Evolutionary conservation across 148 eudicot species (phyloP), one percentile per base, ranked within the genome.

Genomic region (Heliamphora exappendiculata): DNA sequence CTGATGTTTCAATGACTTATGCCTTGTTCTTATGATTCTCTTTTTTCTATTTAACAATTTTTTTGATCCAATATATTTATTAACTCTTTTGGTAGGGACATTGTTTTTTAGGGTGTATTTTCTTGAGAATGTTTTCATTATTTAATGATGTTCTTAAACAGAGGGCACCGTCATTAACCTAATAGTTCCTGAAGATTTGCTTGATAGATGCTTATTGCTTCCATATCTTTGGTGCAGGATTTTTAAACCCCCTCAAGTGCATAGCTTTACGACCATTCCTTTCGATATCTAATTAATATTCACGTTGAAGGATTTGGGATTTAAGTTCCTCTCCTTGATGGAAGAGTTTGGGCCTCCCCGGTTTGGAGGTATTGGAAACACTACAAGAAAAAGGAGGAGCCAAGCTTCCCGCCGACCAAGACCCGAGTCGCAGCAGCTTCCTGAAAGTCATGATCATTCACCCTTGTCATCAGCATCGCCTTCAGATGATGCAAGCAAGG

Each of bases 331-430:
- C 78, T 58, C 33, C 65, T 67, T 54, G 44, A 95, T 95, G 98
- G 98, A 95, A 75, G 92, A 94, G 71, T 54, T 74, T 60, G 83
- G 77, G 31, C 76, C 74, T 67, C 63, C 91, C 39, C 80, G 75
- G 22, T 75, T 89, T 79, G 96, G 91, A 53, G 86, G 88, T 41
- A 78, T 73, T 57, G 85, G 82, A 60, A 76, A 55, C 75, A 67
- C 93, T 20, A 75, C 86, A 24, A 87, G 82, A 78, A 92, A 70
- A 83, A 92, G 78, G 81, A 85, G 97, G 74, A 92, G 86, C 72
- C 90, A 88, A 72, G 85, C 85, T 37, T 86, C 72, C 26, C 88
- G 96, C 36, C 84, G 89, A 53, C 94, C 90, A 63, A 87, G 84
- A 73, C 86, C 90, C 29, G 97, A 91, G 31, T 78, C 86, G 26